These are phyloP conservation scores for Pseudomicrostroma phylloplanum DNA, from an alignment of 1,284 basidiomycete genomes.

Conservation along the genomic window DNA sequence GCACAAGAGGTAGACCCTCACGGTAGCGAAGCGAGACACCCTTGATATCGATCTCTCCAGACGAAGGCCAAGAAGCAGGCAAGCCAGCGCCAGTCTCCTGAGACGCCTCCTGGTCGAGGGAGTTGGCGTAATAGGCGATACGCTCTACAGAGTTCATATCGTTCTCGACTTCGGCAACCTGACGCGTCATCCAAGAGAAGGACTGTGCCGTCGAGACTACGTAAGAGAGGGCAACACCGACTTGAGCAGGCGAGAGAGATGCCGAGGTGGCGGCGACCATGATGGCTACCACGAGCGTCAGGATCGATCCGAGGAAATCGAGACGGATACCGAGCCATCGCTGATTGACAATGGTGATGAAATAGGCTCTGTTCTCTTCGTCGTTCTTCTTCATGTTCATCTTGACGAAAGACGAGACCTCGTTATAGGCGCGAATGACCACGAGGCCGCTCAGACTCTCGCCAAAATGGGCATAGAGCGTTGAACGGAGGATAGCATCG, in stretches of 20 bases:
- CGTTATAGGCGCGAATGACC: slow-evolving; percentile 74
- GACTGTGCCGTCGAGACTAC: slow-evolving; percentile 43
- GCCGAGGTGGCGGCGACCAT: slow-evolving; percentile 29
- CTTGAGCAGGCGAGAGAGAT: slow-evolving; percentile 17
- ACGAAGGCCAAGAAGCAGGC: slow-evolving; percentile 42
- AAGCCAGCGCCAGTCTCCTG: slow-evolving; percentile 35
- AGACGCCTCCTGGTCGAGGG: slow-evolving; percentile 45
- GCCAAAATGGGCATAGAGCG: slow-evolving; percentile 76
- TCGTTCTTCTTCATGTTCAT: slow-evolving; percentile 65
- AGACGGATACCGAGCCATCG: slow-evolving; percentile 74
- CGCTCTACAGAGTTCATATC: slow-evolving; percentile 50
- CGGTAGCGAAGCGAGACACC: slow-evolving; percentile 55
- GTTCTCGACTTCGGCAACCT: slow-evolving; percentile 52
- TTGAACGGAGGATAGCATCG: slow-evolving; percentile 63
- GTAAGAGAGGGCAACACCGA: slow-evolving; percentile 45
- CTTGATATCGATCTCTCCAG: slow-evolving; percentile 45
- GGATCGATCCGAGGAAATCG: slow-evolving; percentile 48
- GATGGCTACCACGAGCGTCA: slow-evolving; percentile 44
- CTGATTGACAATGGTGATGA: slow-evolving; percentile 73
- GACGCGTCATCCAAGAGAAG: slow-evolving; percentile 48
- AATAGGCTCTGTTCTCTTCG: slow-evolving; percentile 83
- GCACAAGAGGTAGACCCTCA: slow-evolving; percentile 54
- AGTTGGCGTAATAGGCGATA: slow-evolving; percentile 43
- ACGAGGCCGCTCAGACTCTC: slow-evolving; percentile 79
- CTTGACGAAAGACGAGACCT: slow-evolving; percentile 55